Base-by-base conservation (phyloP, 495 filamentous ascomycete species). In the Gamarada debralockiae region DNA sequence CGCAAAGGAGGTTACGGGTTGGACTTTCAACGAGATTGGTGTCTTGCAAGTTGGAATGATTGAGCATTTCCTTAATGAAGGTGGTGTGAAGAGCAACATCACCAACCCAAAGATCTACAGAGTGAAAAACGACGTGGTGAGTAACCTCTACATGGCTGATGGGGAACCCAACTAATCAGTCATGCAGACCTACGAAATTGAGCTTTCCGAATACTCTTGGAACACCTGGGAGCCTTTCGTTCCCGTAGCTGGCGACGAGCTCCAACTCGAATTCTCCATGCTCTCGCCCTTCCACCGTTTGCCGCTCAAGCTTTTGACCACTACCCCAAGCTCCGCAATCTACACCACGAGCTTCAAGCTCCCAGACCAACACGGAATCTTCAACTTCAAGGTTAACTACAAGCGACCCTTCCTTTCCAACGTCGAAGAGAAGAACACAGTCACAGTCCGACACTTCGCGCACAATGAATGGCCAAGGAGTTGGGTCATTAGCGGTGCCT, bases 201-300 rank as follows among this genome's bases (percentile, higher is more conserved):
- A 91, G 57, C 58, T 97, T 33, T 95, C 93, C 7, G 90, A 97
- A 65, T 96, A 89, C 67, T 59, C 64, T 25, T 80, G 76, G 70
- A 79, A 84, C 65, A 74, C 78, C 61, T 92, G 81, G 70, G 70
- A 74, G 7, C 89, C 92, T 50, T 95, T 91, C 72, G 72, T 72
- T 34, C 73, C 89, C 27, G 83, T 88, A 48, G 53, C 73, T 2
- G 69, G 65, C 47, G 93, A 98, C 65, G 74, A 69, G 23, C 66
- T 97, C 13, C 93, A 98, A 66, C 87, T 98, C 51, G 93, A 98
- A 70, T 95, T 96, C 76, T 90, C 83, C 71, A 98, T 98, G 93
- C 86, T 98, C 13, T 96, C 92, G 6, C 93, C 95, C 58, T 97
- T 95, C 83, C 87, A 97, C 73, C 92, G 95, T n/a, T 78, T 97